phyloP scores from a whole-genome alignment of 169 alveolate genomes.

The Cyclospora cayetanensis region DNA sequence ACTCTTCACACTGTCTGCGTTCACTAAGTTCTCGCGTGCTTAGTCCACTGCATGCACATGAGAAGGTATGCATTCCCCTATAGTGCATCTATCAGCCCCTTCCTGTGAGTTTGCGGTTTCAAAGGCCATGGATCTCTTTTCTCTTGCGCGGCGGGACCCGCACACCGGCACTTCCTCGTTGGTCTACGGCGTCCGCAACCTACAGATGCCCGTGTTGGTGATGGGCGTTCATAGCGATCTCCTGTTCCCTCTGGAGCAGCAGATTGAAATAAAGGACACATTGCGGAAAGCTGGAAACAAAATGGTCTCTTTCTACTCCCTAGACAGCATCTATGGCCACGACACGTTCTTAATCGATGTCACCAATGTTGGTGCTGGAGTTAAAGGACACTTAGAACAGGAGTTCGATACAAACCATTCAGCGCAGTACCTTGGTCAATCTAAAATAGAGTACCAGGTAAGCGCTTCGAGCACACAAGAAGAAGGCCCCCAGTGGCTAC shows the following conservation, averaged over 20 bases:
- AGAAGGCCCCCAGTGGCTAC: too few relatives aligned
- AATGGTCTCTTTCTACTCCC: constrained; percentile 52
- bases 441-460: too few relatives aligned
- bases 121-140: constrained; percentile 70
- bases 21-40: neutral
- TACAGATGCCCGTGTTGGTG: constrained; percentile 61
- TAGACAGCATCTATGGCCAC: constrained; percentile 66
- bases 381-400: constrained; percentile 70
- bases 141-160: neutral
- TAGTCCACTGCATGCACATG: neutral
- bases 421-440: too few relatives aligned
- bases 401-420: too few relatives aligned
- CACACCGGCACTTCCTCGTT: neutral
- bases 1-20: neutral
- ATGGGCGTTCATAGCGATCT: constrained; percentile 66
- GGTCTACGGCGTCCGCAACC: constrained; percentile 4
- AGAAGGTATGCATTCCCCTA: neutral
- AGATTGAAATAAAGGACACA: constrained; percentile 29
- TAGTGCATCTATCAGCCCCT: neutral
- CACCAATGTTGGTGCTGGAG: constrained; percentile 61
- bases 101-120: neutral
- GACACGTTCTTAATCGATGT: constrained; percentile 70
- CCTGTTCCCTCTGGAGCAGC: constrained; percentile 67
- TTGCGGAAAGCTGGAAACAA: constrained; percentile 43
- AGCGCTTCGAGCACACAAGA: too few relatives aligned